These are phyloP conservation scores for Triticum dicoccoides DNA, from an alignment of 176 grass and related monocot species.

Conservation along the genomic window DNA sequence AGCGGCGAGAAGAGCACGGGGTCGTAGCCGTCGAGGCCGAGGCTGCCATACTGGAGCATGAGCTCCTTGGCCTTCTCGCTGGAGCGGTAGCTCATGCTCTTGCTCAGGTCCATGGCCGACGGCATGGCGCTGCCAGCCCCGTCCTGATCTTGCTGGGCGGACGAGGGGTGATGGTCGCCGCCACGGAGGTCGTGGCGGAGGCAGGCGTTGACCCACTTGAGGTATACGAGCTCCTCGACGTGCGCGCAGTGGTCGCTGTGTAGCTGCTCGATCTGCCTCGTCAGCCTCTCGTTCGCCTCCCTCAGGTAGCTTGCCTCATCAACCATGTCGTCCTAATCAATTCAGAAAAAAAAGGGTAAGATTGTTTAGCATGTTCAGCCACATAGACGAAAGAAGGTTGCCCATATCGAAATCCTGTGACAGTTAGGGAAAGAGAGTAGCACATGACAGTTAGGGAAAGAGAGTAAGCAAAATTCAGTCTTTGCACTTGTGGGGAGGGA, in stretches of 20 bases:
- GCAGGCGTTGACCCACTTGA: slow-evolving; percentile 91
- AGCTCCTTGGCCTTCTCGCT: slow-evolving; percentile 72
- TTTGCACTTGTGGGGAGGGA: not conserved
- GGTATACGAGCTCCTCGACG: slow-evolving; percentile 87
- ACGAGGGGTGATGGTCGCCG: slow-evolving; percentile 17
- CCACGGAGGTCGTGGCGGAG: slow-evolving; percentile 67
- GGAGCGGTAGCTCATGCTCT: slow-evolving; percentile 66
- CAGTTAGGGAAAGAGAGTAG: not conserved
- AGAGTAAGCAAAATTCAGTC: not conserved
- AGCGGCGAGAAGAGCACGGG: slow-evolving; percentile 34
- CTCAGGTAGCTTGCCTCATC: slow-evolving; percentile 41
- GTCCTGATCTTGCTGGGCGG: not conserved
- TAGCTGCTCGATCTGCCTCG: slow-evolving; percentile 66
- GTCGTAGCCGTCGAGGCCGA: slow-evolving; percentile 39
- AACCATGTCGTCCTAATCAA: slow-evolving; percentile 45
- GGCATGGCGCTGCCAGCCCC: not conserved
- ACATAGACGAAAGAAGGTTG: not conserved
- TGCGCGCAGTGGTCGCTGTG: slow-evolving; percentile 52
- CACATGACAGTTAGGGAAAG: not conserved
- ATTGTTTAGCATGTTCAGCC: not conserved
- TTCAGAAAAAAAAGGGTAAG: not conserved
- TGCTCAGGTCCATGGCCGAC: slow-evolving; percentile 67
- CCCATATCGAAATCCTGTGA: not conserved
- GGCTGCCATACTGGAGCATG: slow-evolving; percentile 60
- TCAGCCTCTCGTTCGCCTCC: slow-evolving; percentile 57